These are phyloP conservation scores for slime mould (Dictyostelium discoideum) DNA, from an alignment of 78 protist species.

Conservation along the genomic window DNA sequence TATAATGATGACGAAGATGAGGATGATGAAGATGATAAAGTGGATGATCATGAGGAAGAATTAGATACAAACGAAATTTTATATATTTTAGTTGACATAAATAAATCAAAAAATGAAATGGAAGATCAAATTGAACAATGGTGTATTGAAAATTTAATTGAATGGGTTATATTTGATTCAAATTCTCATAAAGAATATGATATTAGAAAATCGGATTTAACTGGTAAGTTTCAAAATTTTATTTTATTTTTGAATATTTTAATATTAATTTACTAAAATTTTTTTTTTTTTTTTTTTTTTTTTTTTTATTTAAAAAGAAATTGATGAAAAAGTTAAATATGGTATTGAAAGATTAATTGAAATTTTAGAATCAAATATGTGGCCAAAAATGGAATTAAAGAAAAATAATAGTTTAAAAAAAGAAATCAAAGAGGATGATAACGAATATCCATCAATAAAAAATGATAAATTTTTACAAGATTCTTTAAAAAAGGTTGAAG, in stretches of 20 bases:
- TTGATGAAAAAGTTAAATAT: conserved; percentile 54
- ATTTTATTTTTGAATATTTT: not conserved
- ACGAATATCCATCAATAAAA: not conserved
- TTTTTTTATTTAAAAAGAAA: too few species aligned
- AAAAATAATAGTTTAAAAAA: not conserved
- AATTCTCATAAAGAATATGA: conserved; percentile 31
- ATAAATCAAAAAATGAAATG: not conserved
- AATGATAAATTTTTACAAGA: not conserved
- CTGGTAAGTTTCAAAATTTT: not conserved
- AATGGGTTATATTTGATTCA: conserved; percentile 5
- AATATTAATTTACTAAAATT: not conserved
- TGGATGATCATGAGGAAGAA: not conserved
- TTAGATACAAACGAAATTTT: conserved; percentile 9
- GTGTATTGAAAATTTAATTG: conserved; percentile 41
- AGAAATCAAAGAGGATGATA: not conserved
- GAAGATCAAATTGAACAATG: conserved; percentile 50
- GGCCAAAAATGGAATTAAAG: conserved; percentile 20
- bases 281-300: not conserved
- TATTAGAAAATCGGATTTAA: not conserved
- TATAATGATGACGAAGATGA: not conserved
- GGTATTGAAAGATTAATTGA: conserved; percentile 52
- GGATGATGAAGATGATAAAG: not conserved
- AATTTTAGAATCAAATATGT: conserved; percentile 54
- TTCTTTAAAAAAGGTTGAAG: not conserved
- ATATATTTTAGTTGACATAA: conserved; percentile 9